Evolutionary conservation across 176 grass and related monocot genomes (phyloP), one percentile per base, ranked within the genome.

Genomic region (Musa troglodytarum): DNA sequence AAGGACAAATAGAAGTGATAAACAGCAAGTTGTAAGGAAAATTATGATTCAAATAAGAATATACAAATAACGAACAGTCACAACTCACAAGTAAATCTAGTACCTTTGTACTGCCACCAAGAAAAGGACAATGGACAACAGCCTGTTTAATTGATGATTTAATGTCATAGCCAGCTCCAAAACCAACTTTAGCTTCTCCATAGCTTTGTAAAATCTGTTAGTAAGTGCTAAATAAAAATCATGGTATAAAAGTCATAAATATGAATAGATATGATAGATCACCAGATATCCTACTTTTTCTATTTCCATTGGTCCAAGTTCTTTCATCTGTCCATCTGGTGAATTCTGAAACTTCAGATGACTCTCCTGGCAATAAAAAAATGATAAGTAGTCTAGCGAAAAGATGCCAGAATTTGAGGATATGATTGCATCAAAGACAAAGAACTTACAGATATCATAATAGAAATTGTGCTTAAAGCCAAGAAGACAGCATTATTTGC

Each of bases 101-200:
- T 68, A 98, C 95, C 90, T 93, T 98, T 77, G 83, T 84, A 72
- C 84, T 72, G 74, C 82, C 85, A 86, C 77, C 59, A 85, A 98
- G 75, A 86, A 87, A 93, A 64, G 90, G 90, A 59, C 82, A 89
- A 73, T 93, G 82, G 59, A 88, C 88, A 55, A 98, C 80, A 72
- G 95, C 95, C 72, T 93, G 95, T 49, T 85, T 91, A 83, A 89
- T 87, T 81, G 95, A 90, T 82, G 90, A 93, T 66, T 91, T 89
- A 76, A 90, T 63, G 58, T 87, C 90, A 85, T 93, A 98, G 73
- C 90, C 88, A 82, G 82, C 95, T 83, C 95, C 90, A 87, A 98
- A 93, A 79, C 88, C 88, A 85, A 93, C 78, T 82, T 89, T 98
- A 78, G 82, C 95, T 89, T 93, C 95, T 52, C 88, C 86, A 69